Base-by-base conservation (phyloP, 257 asterid species). In the Gentiana dahurica region DNA sequence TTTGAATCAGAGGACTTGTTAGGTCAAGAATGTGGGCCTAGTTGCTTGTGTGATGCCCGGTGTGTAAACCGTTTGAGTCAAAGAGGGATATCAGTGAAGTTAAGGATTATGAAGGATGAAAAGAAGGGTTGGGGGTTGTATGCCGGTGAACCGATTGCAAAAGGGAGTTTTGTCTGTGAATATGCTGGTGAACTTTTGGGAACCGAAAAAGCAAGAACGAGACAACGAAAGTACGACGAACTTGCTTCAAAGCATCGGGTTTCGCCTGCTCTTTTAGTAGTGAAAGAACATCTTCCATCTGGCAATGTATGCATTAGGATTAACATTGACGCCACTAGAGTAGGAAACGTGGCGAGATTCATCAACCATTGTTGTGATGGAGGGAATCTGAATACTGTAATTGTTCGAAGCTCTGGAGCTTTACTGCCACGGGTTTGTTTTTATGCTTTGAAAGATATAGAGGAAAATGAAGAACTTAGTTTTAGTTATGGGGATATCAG, bases 341-440 rank as follows among this genome's bases (percentile, higher is more conserved):
- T 76, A 4, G 98, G 96, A 3, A 91, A 85, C 50, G 57, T 85
- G 12, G 92, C 96, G 1, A 73, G 96, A 52, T 91, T 91, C 71
- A 79, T 91, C 37, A 91, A 91, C 75, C 98, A 91, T 61, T 91
- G 94, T 1, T 91, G 96, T 47, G 95, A 87, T 61, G 98, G 96
- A 32, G 98, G 98, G 33, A 91, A 87, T 66, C 76, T 85, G 1
- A 77, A 72, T 51, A 64, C 85, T 0, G 65, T 55, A 53, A 65
- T 91, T 35, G 72, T 85, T 45, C 90, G 96, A 59, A 78, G 86
- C 59, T 79, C 87, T 8, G 98, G 98, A 46, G 84, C 96, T 55
- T 53, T 91, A 67, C 73, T 87, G 53, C 94, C 98, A 44, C 95
- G 96, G 10, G 58, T 91, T 13, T 91, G 98, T 77, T 80, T 91